Evolutionary conservation across 352 stramenopile species (phyloP).

Genomic region (Phytopythium kandeliae): DNA sequence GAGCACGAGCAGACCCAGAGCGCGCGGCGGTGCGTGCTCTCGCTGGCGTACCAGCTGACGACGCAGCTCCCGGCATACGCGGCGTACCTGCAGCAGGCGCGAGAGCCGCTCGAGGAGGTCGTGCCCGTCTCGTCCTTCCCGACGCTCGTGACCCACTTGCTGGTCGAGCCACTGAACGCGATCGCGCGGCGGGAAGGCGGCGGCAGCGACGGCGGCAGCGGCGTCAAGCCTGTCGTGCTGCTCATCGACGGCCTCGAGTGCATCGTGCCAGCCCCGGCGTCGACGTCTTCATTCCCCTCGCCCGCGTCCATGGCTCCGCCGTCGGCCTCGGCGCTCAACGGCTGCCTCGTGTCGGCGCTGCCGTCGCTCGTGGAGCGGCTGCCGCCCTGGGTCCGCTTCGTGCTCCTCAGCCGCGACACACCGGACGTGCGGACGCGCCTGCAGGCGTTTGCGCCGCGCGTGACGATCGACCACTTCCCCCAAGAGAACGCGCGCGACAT

Average conservation of each 20-base stretch:
- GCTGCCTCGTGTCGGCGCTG: constrained; percentile 58
- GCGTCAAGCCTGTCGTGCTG: constrained; percentile 41
- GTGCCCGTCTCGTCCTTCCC: constrained; percentile 66
- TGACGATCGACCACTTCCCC: constrained; percentile 39
- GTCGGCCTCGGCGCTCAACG: constrained; percentile 19
- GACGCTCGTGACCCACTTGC: constrained; percentile 38
- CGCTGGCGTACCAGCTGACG: constrained; percentile 66
- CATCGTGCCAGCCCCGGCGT: constrained; percentile 16
- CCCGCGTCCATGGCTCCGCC: constrained; percentile 10
- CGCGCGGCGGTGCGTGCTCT: constrained; percentile 55
- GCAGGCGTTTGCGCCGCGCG: constrained; percentile 37
- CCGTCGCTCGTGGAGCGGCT: constrained; percentile 41
- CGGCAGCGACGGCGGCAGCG: no score
- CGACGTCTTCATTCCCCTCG: constrained; percentile 4
- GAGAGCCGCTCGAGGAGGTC: constrained; percentile 66
- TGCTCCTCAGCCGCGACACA: constrained; percentile 62
- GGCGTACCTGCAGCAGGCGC: constrained; percentile 48
- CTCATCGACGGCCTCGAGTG: constrained; percentile 68
- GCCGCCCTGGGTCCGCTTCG: constrained; percentile 60
- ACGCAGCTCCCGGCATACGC: constrained; percentile 69
- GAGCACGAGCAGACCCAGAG: constrained; percentile 78
- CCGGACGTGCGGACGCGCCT: constrained; percentile 50
- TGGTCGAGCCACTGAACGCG: constrained; percentile 58
- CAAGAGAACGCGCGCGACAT: constrained; percentile 54
- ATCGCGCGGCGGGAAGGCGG: constrained; percentile 44